Conservation (phyloP, 495 filamentous ascomycete genomes). For the Penicillium robsamsonii region DNA sequence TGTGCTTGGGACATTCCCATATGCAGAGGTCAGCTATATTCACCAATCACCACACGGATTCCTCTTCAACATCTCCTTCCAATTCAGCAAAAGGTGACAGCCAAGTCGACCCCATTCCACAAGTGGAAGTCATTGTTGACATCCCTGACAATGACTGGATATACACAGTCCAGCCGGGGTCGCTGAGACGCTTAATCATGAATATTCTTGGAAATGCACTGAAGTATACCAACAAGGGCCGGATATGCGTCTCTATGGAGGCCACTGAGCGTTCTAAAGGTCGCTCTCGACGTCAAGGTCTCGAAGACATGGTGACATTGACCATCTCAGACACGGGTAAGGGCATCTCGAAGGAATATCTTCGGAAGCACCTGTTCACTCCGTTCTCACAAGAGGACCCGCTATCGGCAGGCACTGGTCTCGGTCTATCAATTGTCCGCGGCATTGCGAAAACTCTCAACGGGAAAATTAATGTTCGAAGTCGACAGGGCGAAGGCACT, state of each 20-base stretch:
- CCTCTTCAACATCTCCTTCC: not conserved
- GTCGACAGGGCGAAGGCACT: constrained; percentile 46
- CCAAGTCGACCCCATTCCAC: constrained; percentile 43
- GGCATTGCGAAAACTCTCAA: constrained; percentile 48
- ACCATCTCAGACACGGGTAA: constrained; percentile 44
- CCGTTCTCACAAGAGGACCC: constrained; percentile 47
- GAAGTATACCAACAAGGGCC: constrained; percentile 64
- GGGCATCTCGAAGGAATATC: constrained; percentile 46
- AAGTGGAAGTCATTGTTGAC: constrained; percentile 51
- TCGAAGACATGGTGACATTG: constrained; percentile 37
- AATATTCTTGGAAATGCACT: constrained; percentile 72
- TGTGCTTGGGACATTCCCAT: constrained; percentile 15
- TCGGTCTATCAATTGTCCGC: constrained; percentile 51
- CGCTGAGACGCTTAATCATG: constrained; percentile 64
- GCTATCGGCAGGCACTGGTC: constrained; percentile 43
- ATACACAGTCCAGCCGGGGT: constrained; percentile 60
- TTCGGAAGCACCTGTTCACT: constrained; percentile 40
- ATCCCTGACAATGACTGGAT: constrained; percentile 45
- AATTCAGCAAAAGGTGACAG: not conserved
- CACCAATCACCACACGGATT: not conserved
- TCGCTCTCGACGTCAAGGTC: constrained; percentile 15
- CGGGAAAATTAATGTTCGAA: constrained; percentile 49
- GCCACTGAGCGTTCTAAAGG: constrained; percentile 34
- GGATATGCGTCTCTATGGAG: constrained; percentile 54
- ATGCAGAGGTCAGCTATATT: not conserved